Evolutionary conservation across 1,284 basidiomycete genomes (phyloP).

Genomic region (Boletus hoseneyae): DNA sequence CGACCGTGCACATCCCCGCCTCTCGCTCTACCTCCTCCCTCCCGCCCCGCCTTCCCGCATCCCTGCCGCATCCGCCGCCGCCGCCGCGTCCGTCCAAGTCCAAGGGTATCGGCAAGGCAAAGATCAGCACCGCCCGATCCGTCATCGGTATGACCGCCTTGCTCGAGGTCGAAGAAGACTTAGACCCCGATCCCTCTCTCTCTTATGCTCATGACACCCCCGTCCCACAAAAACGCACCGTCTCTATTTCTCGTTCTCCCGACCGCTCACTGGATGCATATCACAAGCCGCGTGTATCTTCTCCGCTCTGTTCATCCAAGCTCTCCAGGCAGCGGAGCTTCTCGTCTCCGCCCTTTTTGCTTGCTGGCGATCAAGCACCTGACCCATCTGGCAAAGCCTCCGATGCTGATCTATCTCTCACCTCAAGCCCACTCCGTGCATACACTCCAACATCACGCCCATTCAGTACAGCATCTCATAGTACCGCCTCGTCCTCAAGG

Average conservation of each 20-base stretch:
- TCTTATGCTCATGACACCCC: slow-evolving; percentile 4
- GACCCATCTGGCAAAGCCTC: background rate
- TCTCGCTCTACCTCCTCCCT: slow-evolving; percentile 24
- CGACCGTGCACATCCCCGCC: slow-evolving; percentile 10
- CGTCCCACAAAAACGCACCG: slow-evolving; percentile 16
- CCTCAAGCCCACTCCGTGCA: slow-evolving; percentile 11
- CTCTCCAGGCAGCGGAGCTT: slow-evolving; percentile 30
- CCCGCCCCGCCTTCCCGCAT: slow-evolving; percentile 7
- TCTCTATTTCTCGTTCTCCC: slow-evolving; percentile 11
- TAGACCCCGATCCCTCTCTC: slow-evolving; percentile 22
- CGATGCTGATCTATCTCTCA: slow-evolving; percentile 2
- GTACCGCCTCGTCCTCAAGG: slow-evolving; percentile 26
- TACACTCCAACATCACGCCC: slow-evolving; percentile 16
- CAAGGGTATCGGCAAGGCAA: slow-evolving; percentile 28
- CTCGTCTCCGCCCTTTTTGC: slow-evolving; percentile 25
- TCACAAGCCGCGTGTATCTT: slow-evolving; percentile 26
- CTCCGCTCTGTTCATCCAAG: slow-evolving; percentile 25
- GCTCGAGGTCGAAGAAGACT: slow-evolving; percentile 54
- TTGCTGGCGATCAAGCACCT: slow-evolving; percentile 4
- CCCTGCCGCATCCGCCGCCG: slow-evolving; percentile 10
- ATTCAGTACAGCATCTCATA: slow-evolving; percentile 15
- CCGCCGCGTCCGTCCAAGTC: slow-evolving; percentile 21
- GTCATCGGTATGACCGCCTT: slow-evolving; percentile 56
- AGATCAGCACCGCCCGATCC: slow-evolving; percentile 38
- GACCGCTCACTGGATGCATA: slow-evolving; percentile 9